phyloP scores from a whole-genome alignment of 768 basidiomycete species.

The Strobilomyces confusus region DNA sequence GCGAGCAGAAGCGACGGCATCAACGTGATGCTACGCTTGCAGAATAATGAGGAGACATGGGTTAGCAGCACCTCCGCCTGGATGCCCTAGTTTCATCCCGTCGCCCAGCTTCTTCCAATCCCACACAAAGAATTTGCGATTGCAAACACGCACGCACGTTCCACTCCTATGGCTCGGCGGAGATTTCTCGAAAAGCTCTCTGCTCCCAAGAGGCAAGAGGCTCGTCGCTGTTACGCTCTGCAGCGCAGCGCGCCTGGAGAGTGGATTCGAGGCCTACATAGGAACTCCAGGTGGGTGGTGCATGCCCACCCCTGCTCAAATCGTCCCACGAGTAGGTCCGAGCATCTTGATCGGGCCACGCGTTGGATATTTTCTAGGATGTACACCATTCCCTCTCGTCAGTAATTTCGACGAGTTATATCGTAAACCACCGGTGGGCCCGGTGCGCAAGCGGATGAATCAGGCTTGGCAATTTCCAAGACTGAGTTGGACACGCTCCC shows the following conservation, averaged over 20 bases:
- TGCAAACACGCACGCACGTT: conserved; percentile 18
- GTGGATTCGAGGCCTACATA: conserved; percentile 18
- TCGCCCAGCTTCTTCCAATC: conserved; percentile 15
- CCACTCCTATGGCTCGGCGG: conserved; percentile 19
- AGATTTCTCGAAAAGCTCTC: conserved; percentile 17
- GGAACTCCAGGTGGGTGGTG: conserved; percentile 23
- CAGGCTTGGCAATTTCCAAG: conserved; percentile 16
- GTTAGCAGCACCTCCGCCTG: conserved; percentile 20
- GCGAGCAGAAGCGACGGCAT: conserved; percentile 26
- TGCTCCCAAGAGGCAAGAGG: conserved; percentile 6
- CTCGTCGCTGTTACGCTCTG: conserved; percentile 21
- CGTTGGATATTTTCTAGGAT: conserved; percentile 27
- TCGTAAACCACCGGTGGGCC: conserved; percentile 19
- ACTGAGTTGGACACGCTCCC: neutral
- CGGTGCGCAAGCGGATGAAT: conserved; percentile 16
- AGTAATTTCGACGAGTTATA: conserved; percentile 11
- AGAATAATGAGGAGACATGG: conserved; percentile 21
- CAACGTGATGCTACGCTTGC: conserved; percentile 25
- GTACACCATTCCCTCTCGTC: conserved; percentile 3
- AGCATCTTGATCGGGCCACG: conserved; percentile 17
- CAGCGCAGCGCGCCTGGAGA: conserved; percentile 14
- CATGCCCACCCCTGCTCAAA: conserved; percentile 17
- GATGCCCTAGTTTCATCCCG: conserved; percentile 4
- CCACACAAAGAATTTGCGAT: conserved; percentile 22
- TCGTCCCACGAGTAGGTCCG: conserved; percentile 10